These are phyloP conservation scores for Russula foetens DNA, from an alignment of 768 basidiomycete genomes.

Conservation along the genomic window DNA sequence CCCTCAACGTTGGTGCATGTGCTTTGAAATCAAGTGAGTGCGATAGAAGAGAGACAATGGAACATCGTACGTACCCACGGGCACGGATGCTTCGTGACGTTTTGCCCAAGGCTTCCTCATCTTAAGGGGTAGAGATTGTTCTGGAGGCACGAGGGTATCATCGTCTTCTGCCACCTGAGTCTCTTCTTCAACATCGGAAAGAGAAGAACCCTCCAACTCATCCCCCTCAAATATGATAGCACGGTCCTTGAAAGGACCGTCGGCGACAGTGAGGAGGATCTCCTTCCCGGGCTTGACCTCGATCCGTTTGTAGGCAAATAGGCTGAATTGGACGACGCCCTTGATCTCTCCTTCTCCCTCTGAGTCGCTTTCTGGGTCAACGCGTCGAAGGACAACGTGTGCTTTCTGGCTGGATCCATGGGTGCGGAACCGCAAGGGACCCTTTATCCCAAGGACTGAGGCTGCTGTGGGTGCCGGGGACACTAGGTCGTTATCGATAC, in stretches of 20 bases:
- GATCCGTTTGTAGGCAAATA: slow-evolving; percentile 63
- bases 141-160: slow-evolving; percentile 25
- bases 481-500: slow-evolving; percentile 4
- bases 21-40: slow-evolving; percentile 5
- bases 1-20: not conserved
- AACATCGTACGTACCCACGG: not conserved
- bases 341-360: slow-evolving; percentile 33
- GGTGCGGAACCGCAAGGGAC: slow-evolving; percentile 52
- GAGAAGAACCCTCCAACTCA: slow-evolving; percentile 25
- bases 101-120: slow-evolving; percentile 55
- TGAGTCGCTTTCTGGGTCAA: slow-evolving; percentile 40
- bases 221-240: slow-evolving; percentile 54
- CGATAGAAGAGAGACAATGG: not conserved
- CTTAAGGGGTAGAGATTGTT: slow-evolving; percentile 48
- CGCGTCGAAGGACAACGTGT: slow-evolving; percentile 59
- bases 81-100: slow-evolving; percentile 30
- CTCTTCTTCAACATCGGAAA: slow-evolving; percentile 35
- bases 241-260: slow-evolving; percentile 47
- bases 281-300: slow-evolving; percentile 65
- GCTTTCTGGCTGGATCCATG: slow-evolving; percentile 62
- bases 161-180: slow-evolving; percentile 36
- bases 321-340: slow-evolving; percentile 45
- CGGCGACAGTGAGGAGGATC: slow-evolving; percentile 52
- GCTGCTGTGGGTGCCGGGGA: slow-evolving; percentile 31
- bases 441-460: slow-evolving; percentile 55